Evolutionary conservation across 2,329 filamentous ascomycete genomes (phyloP).

Genomic region (Bipolaris zeicola): DNA sequence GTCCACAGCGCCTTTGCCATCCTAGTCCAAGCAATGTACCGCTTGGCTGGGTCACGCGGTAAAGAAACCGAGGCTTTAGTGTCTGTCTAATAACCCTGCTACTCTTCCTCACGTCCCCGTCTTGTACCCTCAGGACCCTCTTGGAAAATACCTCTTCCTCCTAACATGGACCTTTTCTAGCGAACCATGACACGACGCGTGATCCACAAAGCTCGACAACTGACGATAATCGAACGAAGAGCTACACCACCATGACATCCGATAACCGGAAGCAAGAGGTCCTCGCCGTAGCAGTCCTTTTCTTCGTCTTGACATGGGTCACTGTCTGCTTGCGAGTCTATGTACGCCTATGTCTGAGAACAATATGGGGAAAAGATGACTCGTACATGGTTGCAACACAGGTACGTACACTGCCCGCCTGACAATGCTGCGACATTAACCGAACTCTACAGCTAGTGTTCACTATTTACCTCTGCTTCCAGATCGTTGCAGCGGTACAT

Average conservation of each 20-base stretch:
- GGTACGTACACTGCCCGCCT: conserved; percentile 16
- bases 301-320: conserved; percentile 48
- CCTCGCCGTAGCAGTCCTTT: conserved; percentile 42
- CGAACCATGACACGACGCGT: conserved; percentile 2
- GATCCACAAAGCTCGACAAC: neutral
- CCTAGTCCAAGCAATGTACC: neutral
- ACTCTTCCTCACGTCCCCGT: neutral
- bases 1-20: neutral
- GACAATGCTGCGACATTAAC: neutral
- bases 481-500: conserved; percentile 48
- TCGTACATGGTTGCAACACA: conserved; percentile 49
- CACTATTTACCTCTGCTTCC: conserved; percentile 49
- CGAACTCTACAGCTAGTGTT: conserved; percentile 39
- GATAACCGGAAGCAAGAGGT: conserved; percentile 30
- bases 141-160: neutral
- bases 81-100: neutral
- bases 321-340: conserved; percentile 47
- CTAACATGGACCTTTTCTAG: neutral
- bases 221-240: neutral
- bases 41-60: neutral
- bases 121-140: neutral
- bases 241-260: conserved; percentile 6
- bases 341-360: conserved; percentile 45
- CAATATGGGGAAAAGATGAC: conserved; percentile 49
- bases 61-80: conserved; percentile 2